Base-by-base conservation (phyloP, 495 filamentous ascomycete genomes). In the Antarctomyces pellizariae region DNA sequence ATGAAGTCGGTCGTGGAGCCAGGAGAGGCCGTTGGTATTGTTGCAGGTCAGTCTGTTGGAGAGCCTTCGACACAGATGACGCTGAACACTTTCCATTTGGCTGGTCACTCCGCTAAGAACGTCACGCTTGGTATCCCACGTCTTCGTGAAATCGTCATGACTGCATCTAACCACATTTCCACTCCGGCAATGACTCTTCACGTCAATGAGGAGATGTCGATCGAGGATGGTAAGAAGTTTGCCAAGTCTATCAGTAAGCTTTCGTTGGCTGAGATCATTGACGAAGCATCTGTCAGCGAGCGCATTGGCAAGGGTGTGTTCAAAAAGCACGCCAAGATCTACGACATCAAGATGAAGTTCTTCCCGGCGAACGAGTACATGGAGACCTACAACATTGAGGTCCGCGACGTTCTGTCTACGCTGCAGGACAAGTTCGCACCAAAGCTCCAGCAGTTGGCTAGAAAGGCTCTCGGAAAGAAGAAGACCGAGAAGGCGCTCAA, bases 11-110 rank as follows among this genome's bases (percentile, higher is more conserved):
- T 89, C 1, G 67, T 95, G n/a, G 86, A 95, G 35, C 80, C 86
- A 15, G 86, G 86, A 21, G 86, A 99, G 49, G 82, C 89, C n/a
- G 82, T 99, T 13, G 86, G 86, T 28, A 83, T 99, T 36, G 76
- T 95, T 21, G 86, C 86, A 24, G 82, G 82, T 21, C 86, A 99
- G 53, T 92, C 83, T 18, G 68, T 99, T 25, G 86, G 86, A 40
- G 89, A 95, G 47, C 86, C 89, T 5, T 91, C 80, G 9, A 99
- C 86, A 7, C 86, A 99, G 48, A 95, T 99, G 89, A 99, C 86
- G n/a, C 53, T 97, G 27, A 97, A 97, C 45, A 97, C 86, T 14
- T 97, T 97, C 68, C 86, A 99, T 64, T 78, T 99, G 62, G 86
- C 86, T 42, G 86, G 86, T 45, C 89, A 95, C 59, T 75, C 83